Evolutionary conservation across 2,329 filamentous ascomycete species (phyloP).

Genomic region (Aureobasidium mangrovei): DNA sequence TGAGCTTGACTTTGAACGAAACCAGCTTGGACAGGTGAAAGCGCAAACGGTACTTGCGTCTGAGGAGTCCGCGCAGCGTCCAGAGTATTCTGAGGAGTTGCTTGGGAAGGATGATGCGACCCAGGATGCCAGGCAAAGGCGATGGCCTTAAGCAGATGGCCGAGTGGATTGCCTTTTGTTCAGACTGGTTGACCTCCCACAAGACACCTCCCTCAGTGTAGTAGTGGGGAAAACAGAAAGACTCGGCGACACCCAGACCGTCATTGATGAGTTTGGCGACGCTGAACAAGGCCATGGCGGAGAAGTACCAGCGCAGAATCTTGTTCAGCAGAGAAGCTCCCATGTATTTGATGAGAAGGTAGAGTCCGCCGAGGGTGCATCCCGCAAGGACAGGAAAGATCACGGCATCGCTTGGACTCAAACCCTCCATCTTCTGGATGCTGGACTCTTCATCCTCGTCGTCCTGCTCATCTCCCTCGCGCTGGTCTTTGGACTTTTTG

Average conservation of each 20-base stretch:
- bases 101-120: conserved; percentile 38
- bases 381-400: conserved; percentile 75
- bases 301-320: conserved; percentile 76
- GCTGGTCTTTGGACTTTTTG: conserved; percentile 30
- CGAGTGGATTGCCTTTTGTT: conserved; percentile 5
- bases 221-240: conserved; percentile 63
- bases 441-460: conserved; percentile 47
- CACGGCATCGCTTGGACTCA: conserved; percentile 71
- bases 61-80: conserved; percentile 39
- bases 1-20: conserved; percentile 44
- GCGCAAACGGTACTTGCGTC: conserved; percentile 44
- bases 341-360: conserved; percentile 83
- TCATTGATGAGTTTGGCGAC: conserved; percentile 68
- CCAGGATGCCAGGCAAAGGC: conserved; percentile 45
- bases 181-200: conserved; percentile 32
- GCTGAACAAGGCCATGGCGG: conserved; percentile 67
- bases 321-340: conserved; percentile 75
- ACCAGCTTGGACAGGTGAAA: conserved; percentile 35
- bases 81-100: conserved; percentile 34
- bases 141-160: conserved; percentile 27
- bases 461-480: conserved; percentile 41
- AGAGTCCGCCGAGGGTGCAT: conserved; percentile 62
- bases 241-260: conserved; percentile 52
- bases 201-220: conserved; percentile 48
- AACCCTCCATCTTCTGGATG: conserved; percentile 54